Evolutionary conservation across 495 filamentous ascomycete genomes (phyloP), one percentile per base, ranked within the genome.

Genomic region (Lepidopterella palustris): DNA sequence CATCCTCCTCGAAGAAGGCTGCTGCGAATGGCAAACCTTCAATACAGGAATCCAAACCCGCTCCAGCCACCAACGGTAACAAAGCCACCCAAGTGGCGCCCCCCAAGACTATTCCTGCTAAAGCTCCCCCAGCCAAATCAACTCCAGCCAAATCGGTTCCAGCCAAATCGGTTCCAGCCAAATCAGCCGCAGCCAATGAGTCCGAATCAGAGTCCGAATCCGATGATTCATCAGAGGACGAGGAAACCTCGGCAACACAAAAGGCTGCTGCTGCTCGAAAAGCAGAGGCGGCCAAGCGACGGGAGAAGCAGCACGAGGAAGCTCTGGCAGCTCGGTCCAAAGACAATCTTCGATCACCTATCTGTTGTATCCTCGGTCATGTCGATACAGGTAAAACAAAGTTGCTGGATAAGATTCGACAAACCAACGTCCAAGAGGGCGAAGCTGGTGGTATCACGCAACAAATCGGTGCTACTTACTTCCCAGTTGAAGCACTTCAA

Each of bases 321-420:
- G 93, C 93, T 24, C 69, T 97, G 70, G 91, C 90, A 35, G 93
- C 92, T 57, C 82, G 92, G 54, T 97, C 92, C 0, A 90, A 88
- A 76, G 89, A 97, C 68, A 84, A 99, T 72, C 86, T 99, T 26
- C 88, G 95, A 31, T 97, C 92, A 52, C 93, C 93, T 32, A 99
- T 99, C 73, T 99, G 95, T 78, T 97, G 92, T 86, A 97, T 99
- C 81, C 82, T 99, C 50, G 95, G 95, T 60, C 95, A 99, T 81
- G 95, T 99, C 80, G 95, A 99, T 84, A 99, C 95, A 39, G 95
- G 95, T 68, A 99, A 99, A 80, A 99, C 95, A 20, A 99, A 99
- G 77, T 78, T 99, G 58, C 80, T 99, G 54, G 95, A 99, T 79
- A 97, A 97, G 79, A 92, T 99, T 70, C 88, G 95, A 61, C 92